Conservation (phyloP, 2,329 filamentous ascomycete species). For the Mycosphaerelloides madeirae region DNA sequence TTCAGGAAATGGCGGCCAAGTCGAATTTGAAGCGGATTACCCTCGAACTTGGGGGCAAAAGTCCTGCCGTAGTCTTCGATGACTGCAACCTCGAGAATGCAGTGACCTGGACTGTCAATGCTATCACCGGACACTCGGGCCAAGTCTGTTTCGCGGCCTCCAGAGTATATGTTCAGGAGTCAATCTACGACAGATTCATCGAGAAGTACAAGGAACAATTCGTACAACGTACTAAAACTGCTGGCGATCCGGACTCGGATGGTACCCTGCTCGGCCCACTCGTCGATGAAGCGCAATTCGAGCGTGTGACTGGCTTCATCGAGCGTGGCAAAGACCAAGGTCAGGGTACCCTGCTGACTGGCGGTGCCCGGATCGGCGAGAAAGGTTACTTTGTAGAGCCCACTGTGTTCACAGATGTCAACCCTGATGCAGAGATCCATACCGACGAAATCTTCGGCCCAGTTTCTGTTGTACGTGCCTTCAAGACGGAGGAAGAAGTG, state of each 20-base stretch:
- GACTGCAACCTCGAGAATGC: slow-evolving; percentile 30
- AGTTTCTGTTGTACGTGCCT: slow-evolving; percentile 63
- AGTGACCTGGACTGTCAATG: slow-evolving; percentile 58
- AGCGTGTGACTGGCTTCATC: slow-evolving; percentile 13
- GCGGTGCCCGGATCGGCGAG: slow-evolving; percentile 8
- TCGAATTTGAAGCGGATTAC: slow-evolving; percentile 54
- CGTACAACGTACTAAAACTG: slow-evolving; percentile 7
- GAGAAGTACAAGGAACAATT: slow-evolving; percentile 12
- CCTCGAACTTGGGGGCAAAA: slow-evolving; percentile 36
- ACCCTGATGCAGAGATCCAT: slow-evolving; percentile 8
- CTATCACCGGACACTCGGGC: slow-evolving; percentile 11
- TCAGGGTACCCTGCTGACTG: slow-evolving; percentile 8
- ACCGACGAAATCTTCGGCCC: slow-evolving; percentile 57
- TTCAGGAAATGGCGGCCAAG: slow-evolving; percentile 48
- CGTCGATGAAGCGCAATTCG: slow-evolving; percentile 13
- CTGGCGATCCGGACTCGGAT: slow-evolving; percentile 8
- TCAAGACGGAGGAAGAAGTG: slow-evolving; percentile 43
- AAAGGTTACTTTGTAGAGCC: slow-evolving; percentile 20
- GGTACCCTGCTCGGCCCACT: slow-evolving; percentile 9
- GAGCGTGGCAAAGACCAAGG: slow-evolving; percentile 11
- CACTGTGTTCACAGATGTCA: slow-evolving; percentile 11
- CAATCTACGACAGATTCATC: slow-evolving; percentile 12
- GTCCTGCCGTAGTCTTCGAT: slow-evolving; percentile 48
- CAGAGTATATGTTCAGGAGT: slow-evolving; percentile 12
- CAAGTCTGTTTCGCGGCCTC: slow-evolving; percentile 14